Conservation (phyloP, 495 filamentous ascomycete genomes). For the Paragyromitra xinjiangensis region DNA sequence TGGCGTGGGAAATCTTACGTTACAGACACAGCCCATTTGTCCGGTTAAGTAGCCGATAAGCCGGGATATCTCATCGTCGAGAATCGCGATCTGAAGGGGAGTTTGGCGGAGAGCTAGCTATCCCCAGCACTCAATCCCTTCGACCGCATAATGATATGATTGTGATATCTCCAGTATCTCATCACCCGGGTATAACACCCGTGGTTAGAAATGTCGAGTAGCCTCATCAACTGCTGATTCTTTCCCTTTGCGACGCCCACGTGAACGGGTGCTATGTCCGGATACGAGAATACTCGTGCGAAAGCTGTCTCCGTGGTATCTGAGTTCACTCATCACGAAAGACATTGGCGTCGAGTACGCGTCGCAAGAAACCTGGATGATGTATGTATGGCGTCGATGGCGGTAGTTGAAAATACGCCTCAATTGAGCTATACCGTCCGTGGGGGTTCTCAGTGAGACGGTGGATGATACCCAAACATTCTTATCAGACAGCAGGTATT, state of each 20-base stretch:
- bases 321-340: conserved; percentile 18
- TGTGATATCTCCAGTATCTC: not conserved
- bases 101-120: not conserved
- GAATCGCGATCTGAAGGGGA: conserved; percentile 7
- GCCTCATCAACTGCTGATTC: conserved; percentile 1
- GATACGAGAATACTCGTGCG: not conserved
- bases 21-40: conserved; percentile 19
- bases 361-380: not conserved
- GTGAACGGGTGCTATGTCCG: not conserved
- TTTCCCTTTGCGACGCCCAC: not conserved
- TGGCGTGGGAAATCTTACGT: conserved; percentile 10
- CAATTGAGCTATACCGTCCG: not conserved
- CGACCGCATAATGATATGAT: conserved; percentile 48
- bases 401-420: not conserved
- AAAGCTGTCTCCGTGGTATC: not conserved
- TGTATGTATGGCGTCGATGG: conserved; percentile 23
- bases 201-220: conserved; percentile 6
- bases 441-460: not conserved
- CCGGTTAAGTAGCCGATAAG: conserved; percentile 27
- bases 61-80: conserved; percentile 17
- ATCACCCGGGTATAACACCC: conserved; percentile 20
- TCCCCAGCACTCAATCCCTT: not conserved
- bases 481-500: no score
- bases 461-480: no score
- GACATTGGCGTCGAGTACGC: not conserved